Base-by-base conservation (phyloP, 441 rosid species). In the Gossypium davidsonii region DNA sequence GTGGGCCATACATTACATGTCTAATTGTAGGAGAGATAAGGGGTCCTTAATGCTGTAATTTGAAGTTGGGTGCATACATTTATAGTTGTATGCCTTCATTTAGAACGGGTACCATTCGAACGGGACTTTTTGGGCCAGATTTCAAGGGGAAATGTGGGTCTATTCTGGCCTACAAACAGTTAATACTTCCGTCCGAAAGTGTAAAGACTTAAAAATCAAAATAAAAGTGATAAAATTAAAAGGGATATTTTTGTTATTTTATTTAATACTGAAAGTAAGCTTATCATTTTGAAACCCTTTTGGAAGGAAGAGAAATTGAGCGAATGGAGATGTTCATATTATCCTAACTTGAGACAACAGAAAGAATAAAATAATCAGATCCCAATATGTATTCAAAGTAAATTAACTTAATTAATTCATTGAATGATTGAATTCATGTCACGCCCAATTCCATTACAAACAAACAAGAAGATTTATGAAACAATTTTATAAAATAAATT, bases 401-500 rank as follows among this genome's bases (percentile, higher is more conserved):
- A 60, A 60, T 31, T 31, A 31, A 62, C 49, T 61, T 61, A 61
- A 28, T 31, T 28, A 60, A 15, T 61, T 3, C 67, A 37, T 62
- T 37, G 67, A 62, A 34, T 59, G 64, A 59, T 59, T 12, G 64
- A 14, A 26, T 62, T 61, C 66, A 31, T 59, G 61, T 57, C 39
- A 26, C n/a, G 14, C 8, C 21, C 66, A 31, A 60, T 59, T 26
- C 64, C 64, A 70, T 55, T 62, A 21, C 39, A 63, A 63, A 15
- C 31, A 48, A 73, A 65, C 46, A 71, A 67, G 42, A 63, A 63
- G 55, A 20, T 23, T 58, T 37, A 64, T 15, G 15, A 77, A 83
- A 81, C 66, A 77, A 73, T 76, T 74, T 65, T 68, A 75, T 69
- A 64, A 49, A 73, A 73, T n/a, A 59, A 60, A n/a, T 62, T 31